phyloP scores from a whole-genome alignment of 805 yeast species.

The Saccharomyces eubayanus region DNA sequence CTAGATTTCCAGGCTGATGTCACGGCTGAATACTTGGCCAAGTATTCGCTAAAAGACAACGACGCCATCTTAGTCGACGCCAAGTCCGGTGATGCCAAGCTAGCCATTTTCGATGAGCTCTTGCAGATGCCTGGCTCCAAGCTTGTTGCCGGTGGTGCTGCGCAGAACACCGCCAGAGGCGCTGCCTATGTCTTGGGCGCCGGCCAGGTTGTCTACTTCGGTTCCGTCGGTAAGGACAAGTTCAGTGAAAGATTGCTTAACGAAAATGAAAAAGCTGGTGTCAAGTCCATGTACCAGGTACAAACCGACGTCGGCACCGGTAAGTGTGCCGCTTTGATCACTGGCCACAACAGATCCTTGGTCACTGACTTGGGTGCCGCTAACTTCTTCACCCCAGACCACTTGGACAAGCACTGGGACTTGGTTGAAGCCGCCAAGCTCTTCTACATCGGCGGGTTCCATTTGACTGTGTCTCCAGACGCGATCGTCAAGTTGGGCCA shows the following conservation, averaged over 20 bases:
- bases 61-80: slow-evolving; percentile 73
- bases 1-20: slow-evolving; percentile 80
- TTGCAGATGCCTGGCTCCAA: slow-evolving; percentile 51
- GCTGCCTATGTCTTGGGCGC: slow-evolving; percentile 86
- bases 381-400: slow-evolving; percentile 86
- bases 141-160: slow-evolving; percentile 97
- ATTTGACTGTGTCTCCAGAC: slow-evolving; percentile 92
- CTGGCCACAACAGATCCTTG: slow-evolving; percentile 81
- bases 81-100: slow-evolving; percentile 63
- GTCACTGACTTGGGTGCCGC: slow-evolving; percentile 98
- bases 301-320: slow-evolving; percentile 79
- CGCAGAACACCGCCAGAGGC: slow-evolving; percentile 97
- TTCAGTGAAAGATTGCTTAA: slow-evolving; percentile 70
- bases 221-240: slow-evolving; percentile 90
- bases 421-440: slow-evolving; percentile 70
- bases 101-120: slow-evolving; percentile 79
- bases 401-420: slow-evolving; percentile 81
- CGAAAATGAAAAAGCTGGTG: slow-evolving; percentile 86
- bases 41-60: slow-evolving; percentile 78
- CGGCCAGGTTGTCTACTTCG: slow-evolving; percentile 82
- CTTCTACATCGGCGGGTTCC: slow-evolving; percentile 98
- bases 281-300: slow-evolving; percentile 75
- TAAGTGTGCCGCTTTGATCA: slow-evolving; percentile 93
- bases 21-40: slow-evolving; percentile 56
- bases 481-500: slow-evolving; percentile 85